Conservation (phyloP, 1,284 basidiomycete species). For the Peniophora sp. region DNA sequence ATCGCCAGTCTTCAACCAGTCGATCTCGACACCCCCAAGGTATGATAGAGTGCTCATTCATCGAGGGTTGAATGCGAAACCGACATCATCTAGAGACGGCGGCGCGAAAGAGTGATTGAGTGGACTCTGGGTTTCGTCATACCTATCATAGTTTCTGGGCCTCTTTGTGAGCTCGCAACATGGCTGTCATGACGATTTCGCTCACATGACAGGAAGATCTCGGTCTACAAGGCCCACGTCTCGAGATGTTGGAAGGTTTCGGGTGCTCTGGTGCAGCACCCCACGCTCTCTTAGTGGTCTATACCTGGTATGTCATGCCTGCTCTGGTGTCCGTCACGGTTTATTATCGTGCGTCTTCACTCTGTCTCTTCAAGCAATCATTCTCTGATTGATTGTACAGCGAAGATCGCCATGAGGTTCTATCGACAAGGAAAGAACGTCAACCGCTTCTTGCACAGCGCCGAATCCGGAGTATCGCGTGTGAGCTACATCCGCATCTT, state of each 20-base stretch:
- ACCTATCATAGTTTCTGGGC: no score
- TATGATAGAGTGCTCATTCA: neutral
- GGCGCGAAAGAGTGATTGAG: neutral
- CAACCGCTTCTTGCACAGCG: neutral
- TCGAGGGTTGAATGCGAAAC: neutral
- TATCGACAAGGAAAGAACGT: neutral
- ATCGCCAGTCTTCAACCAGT: neutral
- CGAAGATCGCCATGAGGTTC: neutral
- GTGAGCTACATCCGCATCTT: neutral
- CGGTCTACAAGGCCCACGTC: neutral
- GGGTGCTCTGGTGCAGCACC: neutral
- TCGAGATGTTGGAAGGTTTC: neutral
- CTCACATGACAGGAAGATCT: neutral
- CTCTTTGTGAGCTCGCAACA: no score
- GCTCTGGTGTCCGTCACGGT: neutral
- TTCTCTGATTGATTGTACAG: neutral
- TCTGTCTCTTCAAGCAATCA: neutral
- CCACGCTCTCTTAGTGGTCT: neutral
- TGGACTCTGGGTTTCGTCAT: neutral
- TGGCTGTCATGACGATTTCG: neutral
- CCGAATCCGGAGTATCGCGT: neutral
- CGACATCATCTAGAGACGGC: neutral
- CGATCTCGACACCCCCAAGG: neutral
- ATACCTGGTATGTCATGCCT: neutral
- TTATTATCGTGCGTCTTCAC: neutral